These are phyloP conservation scores for Pneumocystis murina DNA, from an alignment of 1,139 yeast genomes.

Conservation along the genomic window DNA sequence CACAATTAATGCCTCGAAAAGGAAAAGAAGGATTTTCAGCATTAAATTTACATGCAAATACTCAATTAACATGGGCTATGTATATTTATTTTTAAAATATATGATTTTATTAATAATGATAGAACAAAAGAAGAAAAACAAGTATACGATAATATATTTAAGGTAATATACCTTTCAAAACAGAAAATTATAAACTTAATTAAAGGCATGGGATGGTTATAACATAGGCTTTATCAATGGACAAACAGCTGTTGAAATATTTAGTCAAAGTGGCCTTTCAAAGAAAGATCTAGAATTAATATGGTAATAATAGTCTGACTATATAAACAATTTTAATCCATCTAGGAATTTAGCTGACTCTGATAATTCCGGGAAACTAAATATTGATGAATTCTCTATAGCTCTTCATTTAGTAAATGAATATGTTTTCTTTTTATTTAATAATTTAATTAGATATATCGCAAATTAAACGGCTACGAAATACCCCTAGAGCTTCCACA, in stretches of 20 bases:
- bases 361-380: constrained; percentile 72
- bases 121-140: constrained; percentile 65
- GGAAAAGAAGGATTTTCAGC: constrained; percentile 26
- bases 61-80: constrained; percentile 48
- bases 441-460: constrained; percentile 38
- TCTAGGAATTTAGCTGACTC: constrained; percentile 78
- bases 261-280: constrained; percentile 77
- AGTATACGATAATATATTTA: constrained; percentile 73
- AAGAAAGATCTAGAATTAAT: constrained; percentile 76
- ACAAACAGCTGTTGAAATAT: constrained; percentile 66
- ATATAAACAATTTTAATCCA: not conserved
- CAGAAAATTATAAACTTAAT: not conserved
- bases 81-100: not conserved
- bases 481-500: constrained; percentile 45
- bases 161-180: constrained; percentile 12
- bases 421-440: constrained; percentile 31
- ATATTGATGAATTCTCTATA: constrained; percentile 71
- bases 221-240: constrained; percentile 63
- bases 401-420: constrained; percentile 65
- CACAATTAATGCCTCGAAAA: constrained; percentile 54
- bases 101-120: not conserved
- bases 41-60: constrained; percentile 22
- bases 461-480: constrained; percentile 58
- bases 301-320: constrained; percentile 33
- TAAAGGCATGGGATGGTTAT: constrained; percentile 57